Conservation (phyloP, 2,329 filamentous ascomycete genomes). For the Tolypocladium sp. region DNA sequence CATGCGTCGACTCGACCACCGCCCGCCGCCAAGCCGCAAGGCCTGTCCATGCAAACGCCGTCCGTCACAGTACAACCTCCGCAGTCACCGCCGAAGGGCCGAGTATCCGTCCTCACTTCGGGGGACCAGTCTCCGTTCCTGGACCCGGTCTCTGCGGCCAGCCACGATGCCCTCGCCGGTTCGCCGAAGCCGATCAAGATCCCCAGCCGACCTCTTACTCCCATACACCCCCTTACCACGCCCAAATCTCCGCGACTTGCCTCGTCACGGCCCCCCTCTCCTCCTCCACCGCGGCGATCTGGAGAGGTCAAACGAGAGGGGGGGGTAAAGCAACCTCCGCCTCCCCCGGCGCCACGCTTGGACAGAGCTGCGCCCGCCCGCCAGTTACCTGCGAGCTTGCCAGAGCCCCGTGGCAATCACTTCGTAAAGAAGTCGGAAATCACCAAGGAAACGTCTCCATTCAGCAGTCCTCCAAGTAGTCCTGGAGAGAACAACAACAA, state of each 20-base stretch:
- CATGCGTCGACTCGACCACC: conserved; percentile 14
- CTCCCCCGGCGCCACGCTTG: conserved; percentile 71
- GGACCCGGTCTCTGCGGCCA: conserved; percentile 34
- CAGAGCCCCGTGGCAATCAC: conserved; percentile 6
- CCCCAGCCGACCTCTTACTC: conserved; percentile 46
- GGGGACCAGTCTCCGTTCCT: conserved; percentile 36
- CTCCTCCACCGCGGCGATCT: conserved; percentile 55
- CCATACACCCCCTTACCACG: conserved; percentile 27
- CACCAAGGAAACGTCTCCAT: conserved; percentile 57
- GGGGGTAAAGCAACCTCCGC: conserved; percentile 36
- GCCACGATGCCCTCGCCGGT: conserved; percentile 29
- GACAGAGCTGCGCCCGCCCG: conserved; percentile 49
- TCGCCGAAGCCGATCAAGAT: conserved; percentile 40
- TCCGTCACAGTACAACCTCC: conserved; percentile 62
- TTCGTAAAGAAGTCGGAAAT: conserved; percentile 10
- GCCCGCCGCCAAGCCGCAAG: conserved; percentile 12
- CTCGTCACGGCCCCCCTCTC: conserved; percentile 48
- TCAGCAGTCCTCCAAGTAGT: conserved; percentile 76
- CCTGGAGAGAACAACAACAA: conserved; percentile 40
- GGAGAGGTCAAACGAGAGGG: conserved; percentile 44
- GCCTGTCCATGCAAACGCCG: conserved; percentile 46
- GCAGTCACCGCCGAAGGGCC: conserved; percentile 53
- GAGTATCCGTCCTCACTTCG: conserved; percentile 20
- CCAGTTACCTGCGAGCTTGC: conserved; percentile 7
- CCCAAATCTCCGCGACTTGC: conserved; percentile 36